These are phyloP conservation scores for Chalciporus sp. DNA, from an alignment of 1,284 basidiomycete genomes.

Conservation along the genomic window DNA sequence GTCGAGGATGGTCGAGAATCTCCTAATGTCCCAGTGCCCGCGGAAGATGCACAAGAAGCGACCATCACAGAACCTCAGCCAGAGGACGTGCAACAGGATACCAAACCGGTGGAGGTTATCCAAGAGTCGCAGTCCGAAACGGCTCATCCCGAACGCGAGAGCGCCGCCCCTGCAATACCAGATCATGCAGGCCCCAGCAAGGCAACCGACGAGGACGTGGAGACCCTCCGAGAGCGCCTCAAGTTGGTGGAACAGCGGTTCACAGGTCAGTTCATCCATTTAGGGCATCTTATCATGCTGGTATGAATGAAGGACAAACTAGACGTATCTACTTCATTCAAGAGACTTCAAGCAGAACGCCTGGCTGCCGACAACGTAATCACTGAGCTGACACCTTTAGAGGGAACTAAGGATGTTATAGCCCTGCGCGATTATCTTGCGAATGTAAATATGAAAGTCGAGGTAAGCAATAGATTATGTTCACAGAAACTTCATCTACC, in stretches of 20 bases:
- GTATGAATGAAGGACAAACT: constrained; percentile 5
- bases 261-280: constrained; percentile 47
- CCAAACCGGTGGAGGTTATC: constrained; percentile 1
- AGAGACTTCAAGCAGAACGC: constrained; percentile 71
- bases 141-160: neutral
- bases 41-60: neutral
- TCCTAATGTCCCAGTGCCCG: neutral
- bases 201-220: constrained; percentile 43
- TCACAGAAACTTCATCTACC: neutral
- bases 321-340: constrained; percentile 80
- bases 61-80: neutral
- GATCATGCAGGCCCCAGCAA: constrained; percentile 10
- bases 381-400: constrained; percentile 73
- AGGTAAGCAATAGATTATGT: constrained; percentile 48
- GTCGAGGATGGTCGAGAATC: neutral
- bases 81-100: neutral
- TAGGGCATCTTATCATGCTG: neutral
- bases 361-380: constrained; percentile 70
- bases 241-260: constrained; percentile 74
- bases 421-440: constrained; percentile 75
- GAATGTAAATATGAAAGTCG: constrained; percentile 67
- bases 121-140: neutral
- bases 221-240: constrained; percentile 62
- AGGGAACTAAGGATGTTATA: constrained; percentile 64
- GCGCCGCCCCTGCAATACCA: neutral